These are phyloP conservation scores for Phoma herbarum DNA, from an alignment of 2,329 filamentous ascomycete genomes.

Conservation along the genomic window DNA sequence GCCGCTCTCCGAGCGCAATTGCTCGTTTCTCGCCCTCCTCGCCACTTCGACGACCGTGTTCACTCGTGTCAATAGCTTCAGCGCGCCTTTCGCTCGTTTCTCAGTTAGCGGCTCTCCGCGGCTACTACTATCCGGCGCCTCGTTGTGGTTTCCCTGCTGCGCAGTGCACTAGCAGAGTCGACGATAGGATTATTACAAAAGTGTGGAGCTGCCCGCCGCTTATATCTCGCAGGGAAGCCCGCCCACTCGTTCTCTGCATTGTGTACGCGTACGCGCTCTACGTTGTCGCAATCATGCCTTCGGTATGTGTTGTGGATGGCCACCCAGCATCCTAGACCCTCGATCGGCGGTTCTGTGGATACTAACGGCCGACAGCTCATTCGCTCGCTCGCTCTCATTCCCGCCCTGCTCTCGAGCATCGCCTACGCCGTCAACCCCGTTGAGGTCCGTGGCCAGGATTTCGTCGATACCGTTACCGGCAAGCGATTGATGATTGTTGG, in stretches of 20 bases:
- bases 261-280: slow-evolving; percentile 16
- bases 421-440: slow-evolving; percentile 64
- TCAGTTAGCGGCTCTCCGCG: slow-evolving; percentile 12
- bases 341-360: slow-evolving; percentile 12
- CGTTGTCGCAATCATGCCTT: slow-evolving; percentile 21
- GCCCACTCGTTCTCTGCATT: slow-evolving; percentile 6
- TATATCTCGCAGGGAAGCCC: slow-evolving; percentile 9
- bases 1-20: slow-evolving; percentile 3
- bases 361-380: slow-evolving; percentile 36
- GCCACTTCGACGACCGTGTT: slow-evolving; percentile 1
- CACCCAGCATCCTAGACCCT: slow-evolving; percentile 13
- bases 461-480: slow-evolving; percentile 66
- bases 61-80: slow-evolving; percentile 17
- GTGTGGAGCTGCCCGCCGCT: slow-evolving; percentile 13
- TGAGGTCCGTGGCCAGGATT: slow-evolving; percentile 66
- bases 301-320: slow-evolving; percentile 12
- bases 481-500: slow-evolving; percentile 70
- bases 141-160: slow-evolving; percentile 11
- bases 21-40: not conserved
- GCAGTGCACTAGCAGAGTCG: slow-evolving; percentile 20
- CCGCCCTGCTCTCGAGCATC: slow-evolving; percentile 52
- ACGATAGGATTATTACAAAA: slow-evolving; percentile 13
- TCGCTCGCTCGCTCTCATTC: slow-evolving; percentile 38
- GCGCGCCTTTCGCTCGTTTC: slow-evolving; percentile 16
- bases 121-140: slow-evolving; percentile 14